Conservation (phyloP, 805 yeast genomes). For the Starmerella apis region DNA sequence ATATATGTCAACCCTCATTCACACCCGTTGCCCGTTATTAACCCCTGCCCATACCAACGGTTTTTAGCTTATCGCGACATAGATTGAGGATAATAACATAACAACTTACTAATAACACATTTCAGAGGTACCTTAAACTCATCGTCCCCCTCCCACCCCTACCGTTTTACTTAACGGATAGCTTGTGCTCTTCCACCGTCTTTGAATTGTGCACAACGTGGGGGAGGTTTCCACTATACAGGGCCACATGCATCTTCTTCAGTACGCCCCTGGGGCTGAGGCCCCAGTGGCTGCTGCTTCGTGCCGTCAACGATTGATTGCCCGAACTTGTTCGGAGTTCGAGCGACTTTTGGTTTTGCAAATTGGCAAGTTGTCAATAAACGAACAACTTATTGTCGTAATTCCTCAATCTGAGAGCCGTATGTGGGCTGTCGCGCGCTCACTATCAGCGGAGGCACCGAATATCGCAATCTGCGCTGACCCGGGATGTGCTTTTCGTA, state of each 20-base stretch:
- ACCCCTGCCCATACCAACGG: slow-evolving; percentile 5
- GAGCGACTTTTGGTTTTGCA: slow-evolving; percentile 1
- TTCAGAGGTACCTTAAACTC: not conserved
- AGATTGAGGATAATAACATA: not conserved
- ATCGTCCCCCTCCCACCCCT: not conserved
- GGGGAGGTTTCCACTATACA: not conserved
- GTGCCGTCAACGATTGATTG: not conserved
- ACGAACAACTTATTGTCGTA: not conserved
- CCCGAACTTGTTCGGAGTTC: not conserved
- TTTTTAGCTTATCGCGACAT: slow-evolving; percentile 8
- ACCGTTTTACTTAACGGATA: not conserved
- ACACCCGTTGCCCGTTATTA: not conserved
- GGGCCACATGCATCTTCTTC: slow-evolving; percentile 1
- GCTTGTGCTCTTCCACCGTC: not conserved
- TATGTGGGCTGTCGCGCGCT: not conserved
- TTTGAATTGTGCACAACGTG: not conserved
- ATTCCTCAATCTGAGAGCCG: not conserved
- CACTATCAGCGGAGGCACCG: slow-evolving; percentile 3
- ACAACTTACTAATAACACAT: not conserved
- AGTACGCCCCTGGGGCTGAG: slow-evolving; percentile 1
- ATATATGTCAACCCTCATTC: not conserved
- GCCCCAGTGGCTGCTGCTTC: not conserved
- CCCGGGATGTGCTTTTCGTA: not conserved
- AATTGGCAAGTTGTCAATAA: not conserved
- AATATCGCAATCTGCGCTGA: not conserved